Percentiles rank a stretch among this genome's conserved stretches.
These are phyloP conservation scores for Exophiala phaeomuriformis DNA, from an alignment of 2,329 filamentous ascomycete genomes.

Conservation along the genomic window DNA sequence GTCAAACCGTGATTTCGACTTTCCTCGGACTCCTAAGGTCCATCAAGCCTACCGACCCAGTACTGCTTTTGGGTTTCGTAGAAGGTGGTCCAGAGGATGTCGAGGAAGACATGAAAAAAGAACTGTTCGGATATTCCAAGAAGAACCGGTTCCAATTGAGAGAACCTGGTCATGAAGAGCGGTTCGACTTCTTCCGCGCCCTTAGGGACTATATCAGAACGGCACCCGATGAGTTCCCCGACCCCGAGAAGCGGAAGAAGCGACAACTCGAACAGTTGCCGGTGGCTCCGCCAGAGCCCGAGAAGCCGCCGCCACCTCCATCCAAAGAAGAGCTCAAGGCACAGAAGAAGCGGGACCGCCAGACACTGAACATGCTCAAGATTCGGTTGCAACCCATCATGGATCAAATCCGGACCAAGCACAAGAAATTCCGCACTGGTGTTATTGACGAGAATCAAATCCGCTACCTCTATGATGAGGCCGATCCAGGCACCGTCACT, in stretches of 20 bases:
- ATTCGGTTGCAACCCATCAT: conserved; percentile 87
- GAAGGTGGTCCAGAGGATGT: conserved; percentile 64
- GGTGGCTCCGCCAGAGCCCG: conserved; percentile 64
- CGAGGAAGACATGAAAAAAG: conserved; percentile 58
- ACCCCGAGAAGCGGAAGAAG: conserved; percentile 78
- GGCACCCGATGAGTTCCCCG: conserved; percentile 76
- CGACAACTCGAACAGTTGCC: conserved; percentile 70
- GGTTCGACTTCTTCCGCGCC: conserved; percentile 71
- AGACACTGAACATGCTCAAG: conserved; percentile 79
- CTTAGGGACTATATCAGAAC: conserved; percentile 71
- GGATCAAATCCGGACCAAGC: conserved; percentile 88
- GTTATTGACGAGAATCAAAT: conserved; percentile 68
- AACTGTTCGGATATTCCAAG: conserved; percentile 78
- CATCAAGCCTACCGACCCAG: conserved; percentile 81
- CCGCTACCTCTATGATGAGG: conserved; percentile 75
- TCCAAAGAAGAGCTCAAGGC: conserved; percentile 74
- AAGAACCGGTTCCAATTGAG: conserved; percentile 67
- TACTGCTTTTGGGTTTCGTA: conserved; percentile 78
- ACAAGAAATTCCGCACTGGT: conserved; percentile 77
- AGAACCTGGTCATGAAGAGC: conserved; percentile 55
- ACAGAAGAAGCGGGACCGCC: conserved; percentile 73
- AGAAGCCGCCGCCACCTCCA: conserved; percentile 52
- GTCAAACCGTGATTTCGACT: conserved; percentile 60
- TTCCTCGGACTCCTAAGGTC: conserved; percentile 76
- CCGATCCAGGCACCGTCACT: conserved; percentile 59